phyloP scores from a whole-genome alignment of 805 yeast species.

The Metschnikowia reukaufii region DNA sequence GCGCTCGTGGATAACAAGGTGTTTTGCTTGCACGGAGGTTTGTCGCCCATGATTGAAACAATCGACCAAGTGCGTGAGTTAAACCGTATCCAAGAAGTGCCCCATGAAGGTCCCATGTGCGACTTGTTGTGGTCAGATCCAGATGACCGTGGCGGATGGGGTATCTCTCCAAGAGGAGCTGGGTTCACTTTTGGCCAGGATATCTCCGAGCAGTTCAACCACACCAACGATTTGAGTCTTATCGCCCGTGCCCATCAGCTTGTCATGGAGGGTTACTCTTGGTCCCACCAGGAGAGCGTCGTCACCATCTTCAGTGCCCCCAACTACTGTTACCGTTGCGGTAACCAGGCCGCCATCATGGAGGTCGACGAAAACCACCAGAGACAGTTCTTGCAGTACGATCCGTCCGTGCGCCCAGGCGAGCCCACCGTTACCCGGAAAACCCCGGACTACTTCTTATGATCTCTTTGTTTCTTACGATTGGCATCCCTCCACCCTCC shows the following conservation, averaged over 20 bases:
- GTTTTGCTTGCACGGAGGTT: slow-evolving; percentile 92
- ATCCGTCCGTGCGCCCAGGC: slow-evolving; percentile 95
- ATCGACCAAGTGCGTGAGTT: slow-evolving; percentile 89
- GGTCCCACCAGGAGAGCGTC: slow-evolving; percentile 93
- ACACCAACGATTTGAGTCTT: slow-evolving; percentile 77
- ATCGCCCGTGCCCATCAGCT: slow-evolving; percentile 95
- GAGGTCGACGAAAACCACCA: slow-evolving; percentile 94
- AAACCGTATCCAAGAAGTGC: slow-evolving; percentile 92
- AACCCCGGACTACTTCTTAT: slow-evolving; percentile 95
- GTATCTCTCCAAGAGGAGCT: slow-evolving; percentile 96
- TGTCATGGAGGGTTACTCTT: slow-evolving; percentile 96
- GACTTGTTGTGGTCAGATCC: slow-evolving; percentile 97
- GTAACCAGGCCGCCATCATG: slow-evolving; percentile 97
- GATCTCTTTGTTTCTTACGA: slow-evolving; percentile 22
- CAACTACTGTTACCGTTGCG: slow-evolving; percentile 95
- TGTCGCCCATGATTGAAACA: slow-evolving; percentile 92
- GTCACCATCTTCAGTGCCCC: slow-evolving; percentile 96
- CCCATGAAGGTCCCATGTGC: slow-evolving; percentile 98
- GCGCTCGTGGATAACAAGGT: slow-evolving; percentile 89
- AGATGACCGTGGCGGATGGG: slow-evolving; percentile 98
- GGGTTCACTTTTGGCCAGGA: slow-evolving; percentile 98
- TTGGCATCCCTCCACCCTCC: slow-evolving; percentile 2
- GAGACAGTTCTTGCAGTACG: slow-evolving; percentile 91
- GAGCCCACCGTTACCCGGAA: slow-evolving; percentile 97
- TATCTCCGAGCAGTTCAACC: slow-evolving; percentile 90